Percentiles rank a stretch among this genome's conserved stretches.
Conservation (phyloP, 108 stramenopile genomes). For the Pseudonitzschia pungens region DNA sequence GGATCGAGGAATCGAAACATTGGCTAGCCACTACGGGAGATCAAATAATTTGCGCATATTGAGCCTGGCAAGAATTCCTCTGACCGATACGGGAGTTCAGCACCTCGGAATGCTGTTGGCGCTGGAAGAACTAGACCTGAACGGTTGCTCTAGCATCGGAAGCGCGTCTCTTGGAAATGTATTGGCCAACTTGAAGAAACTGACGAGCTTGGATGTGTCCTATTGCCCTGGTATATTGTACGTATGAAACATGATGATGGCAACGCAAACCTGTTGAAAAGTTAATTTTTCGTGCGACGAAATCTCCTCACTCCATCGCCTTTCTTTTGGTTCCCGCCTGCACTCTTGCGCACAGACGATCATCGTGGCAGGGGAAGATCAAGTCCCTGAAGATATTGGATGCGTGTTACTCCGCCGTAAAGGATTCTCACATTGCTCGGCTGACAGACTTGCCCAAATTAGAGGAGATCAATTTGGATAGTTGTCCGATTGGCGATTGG, state of each 20-base stretch:
- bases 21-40: slow-evolving; percentile 55
- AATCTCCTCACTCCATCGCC: slow-evolving; percentile 2
- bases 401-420: slow-evolving; percentile 73
- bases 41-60: slow-evolving; percentile 47
- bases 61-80: slow-evolving; percentile 65
- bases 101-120: slow-evolving; percentile 43
- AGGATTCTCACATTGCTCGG: slow-evolving; percentile 62
- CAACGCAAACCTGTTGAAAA: neutral
- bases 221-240: slow-evolving; percentile 83
- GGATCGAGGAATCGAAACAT: slow-evolving; percentile 57
- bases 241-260: slow-evolving; percentile 19
- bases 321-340: slow-evolving; percentile 12
- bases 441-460: slow-evolving; percentile 58
- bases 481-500: slow-evolving; percentile 72
- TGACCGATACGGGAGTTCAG: slow-evolving; percentile 62
- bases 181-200: slow-evolving; percentile 42
- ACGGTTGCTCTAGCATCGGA: slow-evolving; percentile 69
- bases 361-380: slow-evolving; percentile 88
- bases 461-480: slow-evolving; percentile 81
- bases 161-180: slow-evolving; percentile 58
- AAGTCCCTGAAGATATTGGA: slow-evolving; percentile 60
- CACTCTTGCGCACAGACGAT: slow-evolving; percentile 38
- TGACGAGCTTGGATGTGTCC: slow-evolving; percentile 58
- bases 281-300: too few species aligned
- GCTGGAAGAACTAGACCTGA: slow-evolving; percentile 71